These are phyloP conservation scores for Gnetum montanum DNA, from an alignment of 75 land plant species.

Conservation along the genomic window DNA sequence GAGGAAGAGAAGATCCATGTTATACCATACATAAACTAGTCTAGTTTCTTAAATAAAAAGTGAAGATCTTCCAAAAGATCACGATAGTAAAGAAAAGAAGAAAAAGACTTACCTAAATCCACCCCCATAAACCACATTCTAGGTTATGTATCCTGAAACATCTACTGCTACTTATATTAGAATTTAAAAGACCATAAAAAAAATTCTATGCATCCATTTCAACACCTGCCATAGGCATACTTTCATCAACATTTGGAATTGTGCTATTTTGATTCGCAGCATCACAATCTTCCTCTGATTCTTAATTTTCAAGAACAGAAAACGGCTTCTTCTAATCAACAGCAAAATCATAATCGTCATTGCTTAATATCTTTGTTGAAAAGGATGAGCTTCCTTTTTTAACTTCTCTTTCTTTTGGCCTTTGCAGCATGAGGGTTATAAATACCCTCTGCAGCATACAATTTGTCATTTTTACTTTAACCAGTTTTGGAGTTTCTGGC, in stretches of 20 bases:
- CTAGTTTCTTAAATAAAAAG: no score
- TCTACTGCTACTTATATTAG: no score
- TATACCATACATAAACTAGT: no score
- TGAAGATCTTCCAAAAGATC: no score
- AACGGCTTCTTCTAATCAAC: constrained; percentile 41
- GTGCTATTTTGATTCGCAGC: constrained; percentile 2
- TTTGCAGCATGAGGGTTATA: constrained; percentile 53
- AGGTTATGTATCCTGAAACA: no score
- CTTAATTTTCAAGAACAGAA: constrained; percentile 8
- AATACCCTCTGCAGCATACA: constrained; percentile 78
- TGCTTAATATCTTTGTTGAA: constrained; percentile 14
- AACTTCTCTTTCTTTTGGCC: constrained; percentile 57
- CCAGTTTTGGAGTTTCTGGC: constrained; percentile 5
- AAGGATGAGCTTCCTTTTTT: constrained; percentile 37
- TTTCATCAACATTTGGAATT: constrained; percentile 1
- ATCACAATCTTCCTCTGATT: constrained; percentile 1
- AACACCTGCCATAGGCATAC: constrained; percentile 30
- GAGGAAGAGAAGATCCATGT: no score
- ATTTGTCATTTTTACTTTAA: constrained; percentile 52
- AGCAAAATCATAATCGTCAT: constrained; percentile 66
- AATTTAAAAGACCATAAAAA: no score
- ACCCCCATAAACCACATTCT: no score
- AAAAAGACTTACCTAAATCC: no score
- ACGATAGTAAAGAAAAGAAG: no score
- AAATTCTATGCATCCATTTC: constrained; percentile 17